Conservation (phyloP, 176 grass and related monocot species). For the Secale cereale region DNA sequence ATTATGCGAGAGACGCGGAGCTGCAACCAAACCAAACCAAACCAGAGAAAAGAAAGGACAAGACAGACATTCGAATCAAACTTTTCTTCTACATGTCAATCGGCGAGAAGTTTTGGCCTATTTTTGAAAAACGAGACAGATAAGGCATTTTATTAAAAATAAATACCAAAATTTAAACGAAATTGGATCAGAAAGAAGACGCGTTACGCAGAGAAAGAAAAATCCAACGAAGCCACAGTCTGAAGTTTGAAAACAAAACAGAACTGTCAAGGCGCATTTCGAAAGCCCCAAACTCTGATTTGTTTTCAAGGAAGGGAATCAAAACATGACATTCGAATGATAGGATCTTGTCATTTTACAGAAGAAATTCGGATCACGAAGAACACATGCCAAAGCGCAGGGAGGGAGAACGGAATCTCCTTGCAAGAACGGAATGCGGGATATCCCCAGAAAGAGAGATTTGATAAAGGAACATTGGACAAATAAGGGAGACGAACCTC, state of each 20-base stretch:
- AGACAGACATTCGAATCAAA: not conserved
- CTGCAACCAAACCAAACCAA: not conserved
- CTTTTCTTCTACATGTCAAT: not conserved
- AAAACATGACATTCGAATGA: not conserved
- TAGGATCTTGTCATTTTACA: not conserved
- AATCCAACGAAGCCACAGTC: not conserved
- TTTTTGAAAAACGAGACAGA: not conserved
- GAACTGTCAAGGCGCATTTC: not conserved
- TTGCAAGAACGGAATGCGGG: not conserved
- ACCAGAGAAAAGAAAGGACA: constrained; percentile 6
- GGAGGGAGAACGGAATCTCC: not conserved
- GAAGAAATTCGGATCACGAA: not conserved
- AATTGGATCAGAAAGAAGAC: not conserved
- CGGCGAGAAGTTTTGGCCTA: not conserved
- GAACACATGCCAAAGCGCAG: not conserved
- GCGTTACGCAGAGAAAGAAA: not conserved
- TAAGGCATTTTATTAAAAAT: too few relatives aligned
- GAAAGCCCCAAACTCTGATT: not conserved
- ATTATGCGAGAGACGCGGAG: not conserved
- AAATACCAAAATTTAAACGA: not conserved
- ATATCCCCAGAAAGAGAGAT: not conserved
- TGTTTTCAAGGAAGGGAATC: not conserved
- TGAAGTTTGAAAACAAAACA: not conserved
- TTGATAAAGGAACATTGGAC: not conserved
- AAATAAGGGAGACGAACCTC: constrained; percentile 4